phyloP scores from a whole-genome alignment of 2,329 filamentous ascomycete species.

The Aureobasidium lini region DNA sequence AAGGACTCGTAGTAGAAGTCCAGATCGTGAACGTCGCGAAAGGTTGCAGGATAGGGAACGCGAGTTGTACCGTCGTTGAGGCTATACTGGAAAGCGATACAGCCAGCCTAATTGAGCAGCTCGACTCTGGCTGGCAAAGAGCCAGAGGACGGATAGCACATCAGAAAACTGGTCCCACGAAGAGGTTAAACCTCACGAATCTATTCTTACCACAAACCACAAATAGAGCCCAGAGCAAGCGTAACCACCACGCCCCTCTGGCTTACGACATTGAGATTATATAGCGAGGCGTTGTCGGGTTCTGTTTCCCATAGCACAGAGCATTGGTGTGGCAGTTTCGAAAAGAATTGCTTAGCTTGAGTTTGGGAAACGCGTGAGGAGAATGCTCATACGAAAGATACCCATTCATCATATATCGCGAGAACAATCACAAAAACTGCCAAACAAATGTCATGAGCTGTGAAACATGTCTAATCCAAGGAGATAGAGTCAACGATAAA shows the following conservation, averaged over 20 bases:
- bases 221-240: not conserved
- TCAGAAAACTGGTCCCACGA: not conserved
- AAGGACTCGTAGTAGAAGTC: slow-evolving; percentile 23
- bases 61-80: slow-evolving; percentile 28
- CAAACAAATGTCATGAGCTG: not conserved
- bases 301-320: slow-evolving; percentile 2
- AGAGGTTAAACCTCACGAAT: not conserved
- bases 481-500: not conserved
- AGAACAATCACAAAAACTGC: not conserved
- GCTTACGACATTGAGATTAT: not conserved
- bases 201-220: not conserved
- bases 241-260: not conserved
- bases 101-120: not conserved
- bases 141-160: not conserved
- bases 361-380: not conserved
- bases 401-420: not conserved
- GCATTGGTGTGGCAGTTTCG: not conserved
- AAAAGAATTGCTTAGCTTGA: not conserved
- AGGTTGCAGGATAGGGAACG: slow-evolving; percentile 30
- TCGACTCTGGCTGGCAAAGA: not conserved
- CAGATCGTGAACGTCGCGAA: slow-evolving; percentile 22
- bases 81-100: not conserved
- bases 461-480: not conserved
- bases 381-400: not conserved
- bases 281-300: slow-evolving; percentile 12